These are phyloP conservation scores for Solanum habrochaites DNA, from an alignment of 257 asterid genomes.

Conservation along the genomic window DNA sequence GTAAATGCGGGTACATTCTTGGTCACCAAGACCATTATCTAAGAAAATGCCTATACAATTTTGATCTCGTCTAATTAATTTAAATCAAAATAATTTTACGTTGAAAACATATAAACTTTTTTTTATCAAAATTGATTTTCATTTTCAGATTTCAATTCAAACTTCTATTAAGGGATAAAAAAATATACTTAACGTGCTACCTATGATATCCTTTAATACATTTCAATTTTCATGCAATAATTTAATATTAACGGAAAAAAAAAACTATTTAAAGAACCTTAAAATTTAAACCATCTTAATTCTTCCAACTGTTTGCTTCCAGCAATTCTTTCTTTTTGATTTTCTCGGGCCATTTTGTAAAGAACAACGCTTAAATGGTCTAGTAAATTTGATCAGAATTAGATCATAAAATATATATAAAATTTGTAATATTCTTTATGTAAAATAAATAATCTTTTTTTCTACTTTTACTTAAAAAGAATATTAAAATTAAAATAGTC, in stretches of 20 bases:
- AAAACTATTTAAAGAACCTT: not conserved
- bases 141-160: not conserved
- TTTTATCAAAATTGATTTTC: fast-evolving
- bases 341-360: not conserved
- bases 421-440: no score
- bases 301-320: not conserved
- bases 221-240: not conserved
- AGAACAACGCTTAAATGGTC: no score
- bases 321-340: not conserved
- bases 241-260: not conserved
- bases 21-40: not conserved
- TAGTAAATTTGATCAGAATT: no score
- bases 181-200: not conserved
- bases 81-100: fast-evolving
- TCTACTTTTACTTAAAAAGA: no score
- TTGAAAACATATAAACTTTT: fast-evolving
- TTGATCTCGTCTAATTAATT: not conserved
- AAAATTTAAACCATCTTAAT: not conserved
- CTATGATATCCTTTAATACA: no score
- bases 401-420: no score
- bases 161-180: not conserved
- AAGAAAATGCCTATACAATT: not conserved
- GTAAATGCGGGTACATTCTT: not conserved
- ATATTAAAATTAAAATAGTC: no score
- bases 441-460: no score